phyloP scores from a whole-genome alignment of 192 early-diverging fungal genomes.

The Backusella parvicylindrica region DNA sequence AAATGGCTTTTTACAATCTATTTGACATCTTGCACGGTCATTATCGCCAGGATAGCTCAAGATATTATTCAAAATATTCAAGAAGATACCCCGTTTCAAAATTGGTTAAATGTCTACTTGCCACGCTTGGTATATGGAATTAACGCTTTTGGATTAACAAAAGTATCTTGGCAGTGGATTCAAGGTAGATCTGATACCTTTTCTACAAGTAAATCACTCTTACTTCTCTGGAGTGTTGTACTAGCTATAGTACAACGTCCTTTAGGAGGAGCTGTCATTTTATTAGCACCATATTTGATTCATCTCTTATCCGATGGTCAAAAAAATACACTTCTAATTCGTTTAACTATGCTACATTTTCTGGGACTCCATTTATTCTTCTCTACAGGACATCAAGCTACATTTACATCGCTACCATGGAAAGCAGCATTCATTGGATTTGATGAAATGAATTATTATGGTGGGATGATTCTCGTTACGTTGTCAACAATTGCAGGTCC shows the following conservation, averaged over 20 bases:
- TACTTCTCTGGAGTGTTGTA: constrained; percentile 10
- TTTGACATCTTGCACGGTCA: neutral
- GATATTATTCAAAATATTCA: constrained; percentile 36
- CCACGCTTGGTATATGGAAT: constrained; percentile 18
- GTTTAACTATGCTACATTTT: constrained; percentile 24
- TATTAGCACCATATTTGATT: constrained; percentile 16
- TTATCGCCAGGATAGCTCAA: neutral
- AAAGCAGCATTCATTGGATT: constrained; percentile 85
- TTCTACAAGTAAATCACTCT: neutral
- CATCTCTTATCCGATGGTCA: neutral
- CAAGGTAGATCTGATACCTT: neutral
- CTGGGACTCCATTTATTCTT: constrained; percentile 63
- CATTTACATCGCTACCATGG: constrained; percentile 89
- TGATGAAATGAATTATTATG: constrained; percentile 59
- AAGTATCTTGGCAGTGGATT: neutral
- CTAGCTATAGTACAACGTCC: constrained; percentile 32
- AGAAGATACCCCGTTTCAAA: constrained; percentile 20
- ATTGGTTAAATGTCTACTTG: constrained; percentile 19
- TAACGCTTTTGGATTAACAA: neutral
- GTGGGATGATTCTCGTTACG: constrained; percentile 66
- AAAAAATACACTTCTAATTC: neutral
- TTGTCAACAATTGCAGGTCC: constrained; percentile 70
- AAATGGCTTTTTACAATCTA: neutral
- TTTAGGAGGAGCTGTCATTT: constrained; percentile 13
- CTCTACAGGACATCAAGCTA: constrained; percentile 90